Evolutionary conservation across 2,329 filamentous ascomycete genomes (phyloP).

Genomic region (Curvularia verruculosa): DNA sequence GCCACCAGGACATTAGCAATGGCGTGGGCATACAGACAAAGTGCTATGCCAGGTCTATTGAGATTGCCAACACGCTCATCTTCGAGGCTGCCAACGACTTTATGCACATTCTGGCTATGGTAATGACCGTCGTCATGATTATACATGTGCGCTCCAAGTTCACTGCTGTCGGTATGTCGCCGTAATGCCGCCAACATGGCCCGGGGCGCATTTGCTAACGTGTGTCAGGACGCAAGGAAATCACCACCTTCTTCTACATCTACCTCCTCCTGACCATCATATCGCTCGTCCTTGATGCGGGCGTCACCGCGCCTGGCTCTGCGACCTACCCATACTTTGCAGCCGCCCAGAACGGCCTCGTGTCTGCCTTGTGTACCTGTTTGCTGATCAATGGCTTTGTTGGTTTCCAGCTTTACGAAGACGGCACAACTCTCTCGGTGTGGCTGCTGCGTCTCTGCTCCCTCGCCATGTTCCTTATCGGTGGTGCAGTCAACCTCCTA

Average conservation of each 20-base stretch:
- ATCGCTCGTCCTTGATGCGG: constrained; percentile 89
- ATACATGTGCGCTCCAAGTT: constrained; percentile 97
- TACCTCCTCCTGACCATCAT: constrained; percentile 89
- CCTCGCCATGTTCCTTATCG: constrained; percentile 80
- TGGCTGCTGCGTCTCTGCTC: constrained; percentile 88
- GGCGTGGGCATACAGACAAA: constrained; percentile 81
- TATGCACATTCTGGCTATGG: constrained; percentile 86
- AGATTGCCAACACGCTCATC: constrained; percentile 97
- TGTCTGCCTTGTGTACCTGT: constrained; percentile 84
- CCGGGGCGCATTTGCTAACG: constrained; percentile 58
- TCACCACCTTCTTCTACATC: constrained; percentile 93
- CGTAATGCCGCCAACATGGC: constrained; percentile 42
- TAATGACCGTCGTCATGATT: constrained; percentile 97
- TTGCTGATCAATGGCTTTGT: constrained; percentile 97
- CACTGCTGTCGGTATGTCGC: constrained; percentile 83
- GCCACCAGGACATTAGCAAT: constrained; percentile 70
- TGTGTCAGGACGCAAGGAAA: constrained; percentile 66
- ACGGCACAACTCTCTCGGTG: constrained; percentile 89
- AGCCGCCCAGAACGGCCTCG: constrained; percentile 81
- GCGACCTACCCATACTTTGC: constrained; percentile 88
- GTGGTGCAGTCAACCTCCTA: constrained; percentile 83
- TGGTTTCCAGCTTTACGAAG: constrained; percentile 97
- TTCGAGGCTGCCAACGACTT: constrained; percentile 91
- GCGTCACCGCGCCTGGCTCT: constrained; percentile 84
- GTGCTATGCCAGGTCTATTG: constrained; percentile 94